Evolutionary conservation across 192 early-diverging fungal genomes (phyloP), one percentile per base, ranked within the genome.

Genomic region (Linnemannia elongata): DNA sequence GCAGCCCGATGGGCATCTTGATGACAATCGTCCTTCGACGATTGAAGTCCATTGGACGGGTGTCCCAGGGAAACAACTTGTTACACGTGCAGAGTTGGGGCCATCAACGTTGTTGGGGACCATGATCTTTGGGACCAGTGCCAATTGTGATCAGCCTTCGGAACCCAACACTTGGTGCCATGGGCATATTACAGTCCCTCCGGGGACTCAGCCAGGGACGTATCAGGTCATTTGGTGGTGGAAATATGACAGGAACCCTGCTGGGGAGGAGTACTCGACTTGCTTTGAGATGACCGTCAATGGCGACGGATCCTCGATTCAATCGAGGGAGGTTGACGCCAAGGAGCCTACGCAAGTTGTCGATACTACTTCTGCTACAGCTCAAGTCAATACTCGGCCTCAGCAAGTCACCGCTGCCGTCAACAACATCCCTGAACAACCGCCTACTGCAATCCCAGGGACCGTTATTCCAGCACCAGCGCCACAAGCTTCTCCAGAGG

Each of bases 251-350:
- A 78, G 82, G 9, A 88, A 84, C 68, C 82, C 82, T 7, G 13
- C 60, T 17, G 87, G 87, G 0, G 87, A 88, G 24, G 87, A 88
- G 45, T 88, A 88, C 69, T 88, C 87, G 6, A 88, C 87, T 7
- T 88, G 82, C 38, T 88, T 88, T 74, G 86, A 88, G 33, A 72
- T 88, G 38, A 45, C 69, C 36, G 84, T 87, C 39, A 35, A 42
- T 47, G 68, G 76, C 15, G 41, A 74, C 49, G 76, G 60, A 22
- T 18, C 20, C 30, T 35, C 8, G 0, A 73, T 74, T 10, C 71
- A 54, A 27, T 36, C 44, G 13, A 47, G 81, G 38, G 75, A 45
- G 10, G 22, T 75, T 24, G 27, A 55, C 18, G 44, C 49, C n/a
- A 38, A 39, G 18, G 36, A 60, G 55, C 22, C n/a, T 12, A 60